Evolutionary conservation across 2,329 filamentous ascomycete genomes (phyloP).

Genomic region (Fusarium siculi): DNA sequence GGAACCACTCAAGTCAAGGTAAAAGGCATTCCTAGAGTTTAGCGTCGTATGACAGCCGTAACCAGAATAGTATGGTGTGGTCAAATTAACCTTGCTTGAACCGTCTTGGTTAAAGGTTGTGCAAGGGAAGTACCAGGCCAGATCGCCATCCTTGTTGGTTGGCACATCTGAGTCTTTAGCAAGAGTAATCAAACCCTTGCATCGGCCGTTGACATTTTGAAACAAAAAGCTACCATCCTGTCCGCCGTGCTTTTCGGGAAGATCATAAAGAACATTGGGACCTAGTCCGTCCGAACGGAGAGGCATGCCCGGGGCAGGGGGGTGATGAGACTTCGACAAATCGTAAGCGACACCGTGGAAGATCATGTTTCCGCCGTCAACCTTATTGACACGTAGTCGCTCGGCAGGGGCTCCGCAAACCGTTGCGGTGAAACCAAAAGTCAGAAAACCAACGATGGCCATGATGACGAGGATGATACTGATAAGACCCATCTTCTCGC

Average conservation of each 20-base stretch:
- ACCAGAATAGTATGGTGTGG: constrained; percentile 80
- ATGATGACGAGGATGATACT: constrained; percentile 92
- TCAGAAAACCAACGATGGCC: constrained; percentile 90
- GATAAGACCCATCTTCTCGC: constrained; percentile 97
- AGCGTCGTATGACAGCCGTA: constrained; percentile 88
- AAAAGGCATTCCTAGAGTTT: constrained; percentile 77
- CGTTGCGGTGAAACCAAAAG: constrained; percentile 91
- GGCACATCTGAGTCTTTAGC: constrained; percentile 80
- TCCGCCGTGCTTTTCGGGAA: constrained; percentile 84
- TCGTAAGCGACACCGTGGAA: constrained; percentile 94
- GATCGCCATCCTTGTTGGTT: constrained; percentile 74
- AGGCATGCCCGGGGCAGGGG: constrained; percentile 81
- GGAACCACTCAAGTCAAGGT: constrained; percentile 70
- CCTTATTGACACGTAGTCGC: constrained; percentile 84
- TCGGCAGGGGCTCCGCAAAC: constrained; percentile 81
- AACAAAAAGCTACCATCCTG: constrained; percentile 96
- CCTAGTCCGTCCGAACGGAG: constrained; percentile 57
- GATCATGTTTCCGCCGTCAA: constrained; percentile 88
- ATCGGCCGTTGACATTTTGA: constrained; percentile 97
- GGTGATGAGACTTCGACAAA: constrained; percentile 79
- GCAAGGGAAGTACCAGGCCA: constrained; percentile 99
- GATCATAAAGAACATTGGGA: constrained; percentile 86
- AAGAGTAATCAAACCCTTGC: constrained; percentile 87
- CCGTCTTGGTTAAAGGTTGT: constrained; percentile 93
- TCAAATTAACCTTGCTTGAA: constrained; percentile 79